Evolutionary conservation across 2,329 filamentous ascomycete genomes (phyloP).

Genomic region (Phyllosticta capitalensis): DNA sequence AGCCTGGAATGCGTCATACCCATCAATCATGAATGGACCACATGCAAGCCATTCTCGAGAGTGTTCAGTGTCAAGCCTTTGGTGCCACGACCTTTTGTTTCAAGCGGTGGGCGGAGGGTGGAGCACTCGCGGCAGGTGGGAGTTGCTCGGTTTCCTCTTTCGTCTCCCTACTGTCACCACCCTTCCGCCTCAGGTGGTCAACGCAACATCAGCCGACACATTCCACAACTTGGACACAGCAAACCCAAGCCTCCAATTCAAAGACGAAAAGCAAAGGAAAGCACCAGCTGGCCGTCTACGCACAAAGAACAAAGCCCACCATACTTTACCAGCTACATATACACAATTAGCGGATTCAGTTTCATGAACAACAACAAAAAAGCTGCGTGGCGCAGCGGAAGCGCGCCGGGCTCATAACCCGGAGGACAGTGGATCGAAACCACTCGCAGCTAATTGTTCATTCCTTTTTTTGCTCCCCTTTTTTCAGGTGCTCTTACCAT

Average conservation of each 20-base stretch:
- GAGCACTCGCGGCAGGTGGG: not conserved
- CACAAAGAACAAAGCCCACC: no score
- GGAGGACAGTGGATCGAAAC: slow-evolving; percentile 25
- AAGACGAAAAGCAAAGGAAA: no score
- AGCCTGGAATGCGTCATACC: no score
- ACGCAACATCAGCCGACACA: not conserved
- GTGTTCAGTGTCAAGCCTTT: no score
- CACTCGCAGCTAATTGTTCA: slow-evolving; percentile 17
- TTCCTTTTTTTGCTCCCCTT: slow-evolving; percentile 13
- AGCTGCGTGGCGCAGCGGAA: slow-evolving; percentile 24
- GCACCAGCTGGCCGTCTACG: no score
- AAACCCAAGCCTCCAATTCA: no score
- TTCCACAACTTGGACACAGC: no score
- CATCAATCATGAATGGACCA: no score
- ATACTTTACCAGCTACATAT: not conserved
- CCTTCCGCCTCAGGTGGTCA: not conserved
- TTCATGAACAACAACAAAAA: slow-evolving; percentile 5
- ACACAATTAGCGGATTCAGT: not conserved
- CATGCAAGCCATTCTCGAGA: no score
- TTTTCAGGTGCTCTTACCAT: not conserved
- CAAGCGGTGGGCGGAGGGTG: no score
- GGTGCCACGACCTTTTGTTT: not conserved
- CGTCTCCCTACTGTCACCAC: not conserved
- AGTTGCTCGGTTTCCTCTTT: not conserved
- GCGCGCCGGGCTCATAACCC: slow-evolving; percentile 26